Evolutionary conservation across 306 rosid genomes (phyloP).

Genomic region (Corylus americana): DNA sequence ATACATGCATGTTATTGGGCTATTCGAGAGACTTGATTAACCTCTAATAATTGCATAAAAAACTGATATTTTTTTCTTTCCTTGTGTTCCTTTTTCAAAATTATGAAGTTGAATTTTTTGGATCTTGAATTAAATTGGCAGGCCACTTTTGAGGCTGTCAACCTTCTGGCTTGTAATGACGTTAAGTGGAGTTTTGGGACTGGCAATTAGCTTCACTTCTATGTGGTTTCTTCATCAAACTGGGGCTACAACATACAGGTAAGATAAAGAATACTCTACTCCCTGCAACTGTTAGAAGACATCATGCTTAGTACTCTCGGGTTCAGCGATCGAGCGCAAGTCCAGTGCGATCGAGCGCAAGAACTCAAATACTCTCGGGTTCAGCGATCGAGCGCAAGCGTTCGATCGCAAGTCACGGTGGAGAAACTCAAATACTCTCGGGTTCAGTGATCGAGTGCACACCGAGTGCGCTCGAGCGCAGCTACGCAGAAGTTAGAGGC

Average conservation of each 20-base stretch:
- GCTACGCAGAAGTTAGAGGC: too few species aligned
- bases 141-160: constrained; percentile 88
- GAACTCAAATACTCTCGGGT: too few species aligned
- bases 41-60: constrained; percentile 2
- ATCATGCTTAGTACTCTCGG: too few species aligned
- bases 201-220: constrained; percentile 97
- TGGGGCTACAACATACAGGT: constrained; percentile 98
- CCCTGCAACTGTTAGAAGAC: too few species aligned
- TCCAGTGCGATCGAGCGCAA: too few species aligned
- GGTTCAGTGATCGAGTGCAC: too few species aligned
- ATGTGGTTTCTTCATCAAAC: constrained; percentile 99
- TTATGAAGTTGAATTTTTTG: constrained; percentile 20
- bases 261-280: constrained; percentile 12
- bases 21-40: background rate
- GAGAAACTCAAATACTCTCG: too few species aligned
- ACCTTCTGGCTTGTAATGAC: constrained; percentile 94
- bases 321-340: too few species aligned
- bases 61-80: constrained; percentile 1
- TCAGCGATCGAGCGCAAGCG: too few species aligned
- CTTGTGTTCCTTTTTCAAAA: background rate
- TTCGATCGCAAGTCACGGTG: too few species aligned
- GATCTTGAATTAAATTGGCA: constrained; percentile 45
- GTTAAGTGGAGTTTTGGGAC: constrained; percentile 87
- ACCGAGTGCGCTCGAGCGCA: too few species aligned
- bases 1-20: background rate